phyloP scores from a whole-genome alignment of 2,329 filamentous ascomycete species.

The Microdochium trichocladiopsis region DNA sequence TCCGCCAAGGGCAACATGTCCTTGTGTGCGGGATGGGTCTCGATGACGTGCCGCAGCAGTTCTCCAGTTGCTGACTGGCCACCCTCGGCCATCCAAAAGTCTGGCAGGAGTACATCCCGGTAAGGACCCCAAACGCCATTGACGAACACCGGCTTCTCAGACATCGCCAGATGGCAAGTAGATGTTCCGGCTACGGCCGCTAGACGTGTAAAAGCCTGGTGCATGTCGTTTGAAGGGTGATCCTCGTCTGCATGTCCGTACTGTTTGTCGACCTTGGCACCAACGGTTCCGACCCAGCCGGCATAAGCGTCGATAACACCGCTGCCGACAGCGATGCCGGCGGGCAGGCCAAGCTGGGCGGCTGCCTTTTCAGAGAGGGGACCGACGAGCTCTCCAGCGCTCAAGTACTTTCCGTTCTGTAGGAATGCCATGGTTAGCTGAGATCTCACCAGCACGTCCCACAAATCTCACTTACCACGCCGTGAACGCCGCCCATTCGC shows the following conservation, averaged over 20 bases:
- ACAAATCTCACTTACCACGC: conserved; percentile 91
- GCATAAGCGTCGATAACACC: conserved; percentile 98
- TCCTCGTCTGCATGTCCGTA: conserved; percentile 60
- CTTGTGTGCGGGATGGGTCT: conserved; percentile 87
- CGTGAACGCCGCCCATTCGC: conserved; percentile 88
- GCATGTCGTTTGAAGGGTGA: conserved; percentile 73
- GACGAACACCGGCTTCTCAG: conserved; percentile 85
- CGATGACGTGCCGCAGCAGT: conserved; percentile 86
- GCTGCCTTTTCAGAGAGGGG: conserved; percentile 78
- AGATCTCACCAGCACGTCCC: conserved; percentile 9
- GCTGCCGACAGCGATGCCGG: conserved; percentile 87
- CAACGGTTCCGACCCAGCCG: conserved; percentile 98
- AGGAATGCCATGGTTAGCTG: conserved; percentile 10
- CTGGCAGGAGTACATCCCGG: conserved; percentile 83
- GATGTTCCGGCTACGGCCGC: conserved; percentile 95
- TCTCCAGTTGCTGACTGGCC: conserved; percentile 96
- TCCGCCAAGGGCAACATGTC: conserved; percentile 73
- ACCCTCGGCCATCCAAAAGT: conserved; percentile 95
- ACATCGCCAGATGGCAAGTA: conserved; percentile 96
- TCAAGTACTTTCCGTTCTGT: conserved; percentile 86
- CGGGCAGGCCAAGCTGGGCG: conserved; percentile 72
- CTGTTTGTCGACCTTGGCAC: conserved; percentile 79
- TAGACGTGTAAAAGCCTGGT: conserved; percentile 85
- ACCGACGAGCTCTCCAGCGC: conserved; percentile 86
- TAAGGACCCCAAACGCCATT: conserved; percentile 97